Conservation (phyloP, 129 eudicot genomes). For the Ambrosia artemisiifolia region DNA sequence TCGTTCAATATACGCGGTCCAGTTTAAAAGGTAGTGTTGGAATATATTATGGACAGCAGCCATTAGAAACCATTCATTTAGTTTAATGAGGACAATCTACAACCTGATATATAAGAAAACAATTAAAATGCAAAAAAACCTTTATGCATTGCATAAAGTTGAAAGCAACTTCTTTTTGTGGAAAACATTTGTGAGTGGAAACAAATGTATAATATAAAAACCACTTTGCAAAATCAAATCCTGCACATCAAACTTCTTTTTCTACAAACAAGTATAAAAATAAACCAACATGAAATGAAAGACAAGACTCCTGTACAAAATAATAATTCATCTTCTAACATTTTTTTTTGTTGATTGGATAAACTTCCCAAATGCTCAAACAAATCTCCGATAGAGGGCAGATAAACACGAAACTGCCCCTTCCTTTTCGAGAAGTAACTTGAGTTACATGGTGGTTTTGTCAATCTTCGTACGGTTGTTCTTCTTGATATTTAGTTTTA, state of each 20-base stretch:
- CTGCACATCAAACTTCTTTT: constrained; percentile 30
- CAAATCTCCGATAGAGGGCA: constrained; percentile 20
- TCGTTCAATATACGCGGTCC: too few species aligned
- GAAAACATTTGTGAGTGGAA: constrained; percentile 7
- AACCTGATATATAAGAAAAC: not conserved
- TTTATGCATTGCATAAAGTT: constrained; percentile 5
- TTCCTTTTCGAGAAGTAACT: constrained; percentile 19
- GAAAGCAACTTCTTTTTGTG: not conserved
- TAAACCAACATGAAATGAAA: constrained; percentile 22
- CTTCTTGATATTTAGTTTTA: constrained; percentile 21
- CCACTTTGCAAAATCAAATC: constrained; percentile 35
- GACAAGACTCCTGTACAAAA: constrained; percentile 39
- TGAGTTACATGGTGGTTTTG: constrained; percentile 24
- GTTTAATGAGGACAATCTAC: not conserved
- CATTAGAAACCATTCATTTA: not conserved
- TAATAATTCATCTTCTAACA: constrained; percentile 39
- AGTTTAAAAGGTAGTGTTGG: too few species aligned
- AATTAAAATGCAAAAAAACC: not conserved
- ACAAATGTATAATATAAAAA: constrained; percentile 14
- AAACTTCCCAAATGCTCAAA: constrained; percentile 22
- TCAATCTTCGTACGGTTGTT: constrained; percentile 11
- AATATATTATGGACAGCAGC: too few species aligned
- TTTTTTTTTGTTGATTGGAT: constrained; percentile 17
- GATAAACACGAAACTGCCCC: constrained; percentile 7
- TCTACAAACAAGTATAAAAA: constrained; percentile 36